Conservation (phyloP, 2,329 filamentous ascomycete species). For the Dendryphion nanum region DNA sequence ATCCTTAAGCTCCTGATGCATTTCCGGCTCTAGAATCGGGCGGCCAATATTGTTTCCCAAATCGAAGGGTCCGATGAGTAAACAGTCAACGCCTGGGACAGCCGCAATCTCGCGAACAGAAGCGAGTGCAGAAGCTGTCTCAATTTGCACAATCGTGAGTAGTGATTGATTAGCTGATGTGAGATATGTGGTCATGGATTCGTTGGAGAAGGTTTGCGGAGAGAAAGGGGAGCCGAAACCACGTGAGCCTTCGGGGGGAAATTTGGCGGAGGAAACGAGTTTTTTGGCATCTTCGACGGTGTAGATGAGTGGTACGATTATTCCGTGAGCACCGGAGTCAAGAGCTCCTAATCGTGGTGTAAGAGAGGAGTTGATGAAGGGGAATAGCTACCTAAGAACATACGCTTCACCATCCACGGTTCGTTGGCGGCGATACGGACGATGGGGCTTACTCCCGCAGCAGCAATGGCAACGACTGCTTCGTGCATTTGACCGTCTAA, state of each 20-base stretch:
- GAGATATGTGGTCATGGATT: constrained; percentile 48
- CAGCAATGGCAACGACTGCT: constrained; percentile 50
- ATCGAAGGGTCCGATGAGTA: constrained; percentile 57
- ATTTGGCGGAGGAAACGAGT: constrained; percentile 55
- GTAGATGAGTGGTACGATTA: constrained; percentile 55
- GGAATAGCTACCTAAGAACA: constrained; percentile 8
- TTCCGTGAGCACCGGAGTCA: constrained; percentile 59
- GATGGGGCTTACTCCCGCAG: constrained; percentile 44
- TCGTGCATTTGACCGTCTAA: constrained; percentile 56
- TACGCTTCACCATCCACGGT: constrained; percentile 62
- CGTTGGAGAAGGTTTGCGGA: constrained; percentile 46
- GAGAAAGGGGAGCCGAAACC: constrained; percentile 58
- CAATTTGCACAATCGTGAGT: constrained; percentile 51
- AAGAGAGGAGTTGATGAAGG: neutral
- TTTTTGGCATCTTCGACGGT: constrained; percentile 53
- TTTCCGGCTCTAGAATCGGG: constrained; percentile 47
- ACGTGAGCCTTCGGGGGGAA: constrained; percentile 54
- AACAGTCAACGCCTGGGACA: constrained; percentile 52
- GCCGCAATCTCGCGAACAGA: constrained; percentile 50
- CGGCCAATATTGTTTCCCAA: constrained; percentile 58
- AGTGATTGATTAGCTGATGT: constrained; percentile 55
- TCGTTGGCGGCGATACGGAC: constrained; percentile 56
- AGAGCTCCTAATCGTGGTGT: constrained; percentile 46
- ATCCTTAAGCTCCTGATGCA: constrained; percentile 50
- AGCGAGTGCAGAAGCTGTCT: constrained; percentile 43